These are phyloP conservation scores for Sphaerulina populicola DNA, from an alignment of 2,329 filamentous ascomycete species.

Conservation along the genomic window DNA sequence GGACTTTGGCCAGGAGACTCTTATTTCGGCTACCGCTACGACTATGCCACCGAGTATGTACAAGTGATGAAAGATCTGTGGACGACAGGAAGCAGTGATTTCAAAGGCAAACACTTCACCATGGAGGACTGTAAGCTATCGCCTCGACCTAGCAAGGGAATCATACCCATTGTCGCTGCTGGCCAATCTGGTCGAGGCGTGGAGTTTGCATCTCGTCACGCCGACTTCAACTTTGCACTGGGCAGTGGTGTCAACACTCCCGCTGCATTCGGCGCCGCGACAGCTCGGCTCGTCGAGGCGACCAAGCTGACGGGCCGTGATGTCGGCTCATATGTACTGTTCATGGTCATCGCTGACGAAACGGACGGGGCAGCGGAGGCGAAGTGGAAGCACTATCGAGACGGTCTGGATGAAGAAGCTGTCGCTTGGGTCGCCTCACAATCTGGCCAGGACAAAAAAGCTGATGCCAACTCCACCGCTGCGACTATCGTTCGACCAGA, in stretches of 20 bases:
- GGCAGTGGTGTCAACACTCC: constrained; percentile 14
- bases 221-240: constrained; percentile 15
- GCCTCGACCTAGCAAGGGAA: constrained; percentile 2
- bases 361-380: constrained; percentile 11
- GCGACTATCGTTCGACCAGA: constrained; percentile 6
- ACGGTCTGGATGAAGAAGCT: constrained; percentile 14
- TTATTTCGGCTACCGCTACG: constrained; percentile 16
- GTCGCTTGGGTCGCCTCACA: constrained; percentile 12
- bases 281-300: constrained; percentile 7
- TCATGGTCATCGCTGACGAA: constrained; percentile 12
- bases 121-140: constrained; percentile 16
- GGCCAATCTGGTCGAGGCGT: constrained; percentile 13
- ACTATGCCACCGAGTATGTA: constrained; percentile 16
- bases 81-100: constrained; percentile 8
- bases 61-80: constrained; percentile 15
- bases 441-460: constrained; percentile 11
- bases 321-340: constrained; percentile 14
- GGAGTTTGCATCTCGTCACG: constrained; percentile 11
- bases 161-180: constrained; percentile 12
- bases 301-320: constrained; percentile 7
- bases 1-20: constrained; percentile 14
- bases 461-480: constrained; percentile 11
- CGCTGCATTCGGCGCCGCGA: constrained; percentile 6
- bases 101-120: constrained; percentile 15
- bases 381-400: constrained; percentile 14